phyloP scores from a whole-genome alignment of 2,329 filamentous ascomycete genomes.

The Cercospora citrullina region DNA sequence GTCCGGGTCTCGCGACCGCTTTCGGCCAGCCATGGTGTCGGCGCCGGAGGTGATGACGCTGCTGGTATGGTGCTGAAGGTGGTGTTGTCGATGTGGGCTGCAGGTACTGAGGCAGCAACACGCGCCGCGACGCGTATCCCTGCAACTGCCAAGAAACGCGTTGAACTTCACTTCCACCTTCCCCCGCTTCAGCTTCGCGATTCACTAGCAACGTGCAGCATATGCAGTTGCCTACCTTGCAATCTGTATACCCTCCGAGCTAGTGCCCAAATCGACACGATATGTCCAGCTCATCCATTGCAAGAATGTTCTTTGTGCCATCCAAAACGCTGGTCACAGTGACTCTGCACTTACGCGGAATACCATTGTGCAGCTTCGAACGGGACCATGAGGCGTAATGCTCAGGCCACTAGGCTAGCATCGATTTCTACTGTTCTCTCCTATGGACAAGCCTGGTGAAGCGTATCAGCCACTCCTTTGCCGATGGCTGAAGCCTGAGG shows the following conservation, averaged over 20 bases:
- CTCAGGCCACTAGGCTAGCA: background rate
- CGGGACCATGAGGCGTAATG: background rate
- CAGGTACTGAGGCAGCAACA: constrained; percentile 2
- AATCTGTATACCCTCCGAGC: background rate
- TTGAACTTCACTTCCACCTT: background rate
- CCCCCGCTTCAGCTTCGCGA: background rate
- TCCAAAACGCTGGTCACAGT: background rate
- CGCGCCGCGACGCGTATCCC: constrained; percentile 4
- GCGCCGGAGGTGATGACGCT: background rate
- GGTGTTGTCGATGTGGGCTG: background rate
- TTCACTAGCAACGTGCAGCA: background rate
- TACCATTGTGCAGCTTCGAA: background rate
- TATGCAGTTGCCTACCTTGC: background rate
- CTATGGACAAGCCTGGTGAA: background rate
- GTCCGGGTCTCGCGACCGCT: constrained; percentile 29
- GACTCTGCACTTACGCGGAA: background rate
- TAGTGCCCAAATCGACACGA: too few species aligned
- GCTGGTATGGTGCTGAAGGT: constrained; percentile 7
- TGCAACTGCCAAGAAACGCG: background rate
- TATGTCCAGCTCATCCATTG: background rate
- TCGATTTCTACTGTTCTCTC: background rate
- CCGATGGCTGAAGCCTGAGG: background rate
- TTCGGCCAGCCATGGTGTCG: constrained; percentile 29
- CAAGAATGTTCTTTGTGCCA: background rate
- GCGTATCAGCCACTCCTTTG: background rate